Percentiles rank a stretch among this genome's conserved stretches.
Conservation (phyloP, 441 rosid genomes). For the Geranium incanum region DNA sequence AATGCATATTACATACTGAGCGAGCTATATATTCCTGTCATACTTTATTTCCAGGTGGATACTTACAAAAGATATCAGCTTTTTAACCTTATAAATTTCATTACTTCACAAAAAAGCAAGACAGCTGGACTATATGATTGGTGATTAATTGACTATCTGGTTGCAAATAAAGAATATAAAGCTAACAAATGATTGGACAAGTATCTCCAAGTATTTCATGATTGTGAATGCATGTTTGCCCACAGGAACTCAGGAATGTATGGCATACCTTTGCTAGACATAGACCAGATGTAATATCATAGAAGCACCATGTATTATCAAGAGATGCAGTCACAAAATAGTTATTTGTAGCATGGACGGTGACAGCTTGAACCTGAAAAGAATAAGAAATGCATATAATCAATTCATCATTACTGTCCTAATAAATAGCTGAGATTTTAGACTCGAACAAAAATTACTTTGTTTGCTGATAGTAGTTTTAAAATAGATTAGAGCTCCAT, state of each 20-base stretch:
- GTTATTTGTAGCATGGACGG: slow-evolving; percentile 88
- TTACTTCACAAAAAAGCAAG: too few species aligned
- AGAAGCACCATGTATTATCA: slow-evolving; percentile 91
- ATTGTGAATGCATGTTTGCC: not conserved
- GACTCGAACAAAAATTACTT: too few species aligned
- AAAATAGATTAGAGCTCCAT: too few species aligned
- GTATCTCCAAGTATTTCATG: not conserved
- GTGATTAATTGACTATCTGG: too few species aligned
- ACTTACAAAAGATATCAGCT: too few species aligned
- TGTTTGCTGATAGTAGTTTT: too few species aligned
- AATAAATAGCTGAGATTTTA: too few species aligned
- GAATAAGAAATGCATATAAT: slow-evolving; percentile 12
- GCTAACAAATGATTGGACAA: not conserved
- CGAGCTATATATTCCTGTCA: too few species aligned
- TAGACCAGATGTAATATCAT: slow-evolving; percentile 78
- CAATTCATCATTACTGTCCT: too few species aligned
- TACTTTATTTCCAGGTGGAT: too few species aligned
- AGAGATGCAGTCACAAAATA: slow-evolving; percentile 95
- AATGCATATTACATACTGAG: not conserved
- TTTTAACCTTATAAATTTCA: too few species aligned
- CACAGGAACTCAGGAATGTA: not conserved
- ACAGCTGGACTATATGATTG: too few species aligned
- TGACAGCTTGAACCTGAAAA: slow-evolving; percentile 89
- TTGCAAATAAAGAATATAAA: not conserved
- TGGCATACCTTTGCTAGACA: slow-evolving; percentile 73